phyloP scores from a whole-genome alignment of 2,329 filamentous ascomycete species.

The Sclerotinia borealis region DNA sequence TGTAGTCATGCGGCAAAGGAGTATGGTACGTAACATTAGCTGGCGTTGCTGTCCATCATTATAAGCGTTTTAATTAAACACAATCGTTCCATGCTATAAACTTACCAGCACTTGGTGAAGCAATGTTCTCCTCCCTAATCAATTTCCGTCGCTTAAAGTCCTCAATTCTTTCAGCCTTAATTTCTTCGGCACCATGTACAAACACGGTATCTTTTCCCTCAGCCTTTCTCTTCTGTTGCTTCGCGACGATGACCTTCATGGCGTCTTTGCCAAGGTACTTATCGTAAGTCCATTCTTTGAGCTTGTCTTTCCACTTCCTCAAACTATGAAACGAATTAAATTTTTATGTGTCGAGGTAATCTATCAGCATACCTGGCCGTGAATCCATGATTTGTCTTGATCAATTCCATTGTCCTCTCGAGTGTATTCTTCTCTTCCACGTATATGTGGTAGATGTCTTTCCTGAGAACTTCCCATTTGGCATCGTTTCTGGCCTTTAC shows the following conservation, averaged over 20 bases:
- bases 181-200: neutral
- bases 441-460: neutral
- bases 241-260: constrained; percentile 8
- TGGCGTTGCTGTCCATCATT: neutral
- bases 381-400: constrained; percentile 38
- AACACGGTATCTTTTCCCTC: neutral
- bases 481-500: neutral
- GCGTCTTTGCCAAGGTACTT: constrained; percentile 3
- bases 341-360: too few species aligned
- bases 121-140: neutral
- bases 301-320: constrained; percentile 11
- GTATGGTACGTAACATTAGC: neutral
- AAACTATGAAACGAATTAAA: neutral
- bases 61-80: neutral
- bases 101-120: constrained; percentile 2
- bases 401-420: constrained; percentile 9
- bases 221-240: neutral
- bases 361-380: neutral
- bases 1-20: neutral
- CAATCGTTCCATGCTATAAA: neutral
- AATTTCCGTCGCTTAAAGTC: constrained; percentile 3
- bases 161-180: neutral
- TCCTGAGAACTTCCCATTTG: neutral
- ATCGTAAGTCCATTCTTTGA: constrained; percentile 12
- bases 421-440: neutral